phyloP scores from a whole-genome alignment of 2,329 filamentous ascomycete genomes.

The Fusarium brevicatenulatum region DNA sequence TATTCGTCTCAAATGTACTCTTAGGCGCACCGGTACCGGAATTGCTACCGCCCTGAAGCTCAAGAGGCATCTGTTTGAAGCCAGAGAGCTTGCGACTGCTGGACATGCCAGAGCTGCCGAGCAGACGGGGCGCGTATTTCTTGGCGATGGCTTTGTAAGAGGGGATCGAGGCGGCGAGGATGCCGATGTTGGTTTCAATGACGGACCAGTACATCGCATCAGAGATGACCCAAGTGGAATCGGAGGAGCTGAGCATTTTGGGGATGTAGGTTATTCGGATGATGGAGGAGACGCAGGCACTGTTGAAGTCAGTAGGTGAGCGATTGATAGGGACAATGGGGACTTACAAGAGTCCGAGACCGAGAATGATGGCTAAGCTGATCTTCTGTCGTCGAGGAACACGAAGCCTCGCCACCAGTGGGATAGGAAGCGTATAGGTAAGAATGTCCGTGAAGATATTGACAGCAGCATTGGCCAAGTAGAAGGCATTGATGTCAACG shows the following conservation, averaged over 20 bases:
- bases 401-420: slow-evolving; percentile 10
- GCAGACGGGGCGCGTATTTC: slow-evolving; percentile 26
- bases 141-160: slow-evolving; percentile 33
- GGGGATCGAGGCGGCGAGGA: slow-evolving; percentile 28
- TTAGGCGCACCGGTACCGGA: neutral
- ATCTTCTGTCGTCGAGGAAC: slow-evolving; percentile 29
- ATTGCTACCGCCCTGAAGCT: neutral
- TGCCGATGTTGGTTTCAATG: slow-evolving; percentile 31
- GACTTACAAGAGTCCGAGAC: slow-evolving; percentile 26
- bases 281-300: slow-evolving; percentile 26
- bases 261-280: slow-evolving; percentile 34
- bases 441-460: slow-evolving; percentile 27
- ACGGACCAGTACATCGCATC: slow-evolving; percentile 35
- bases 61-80: slow-evolving; percentile 33
- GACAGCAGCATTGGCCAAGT: slow-evolving; percentile 25
- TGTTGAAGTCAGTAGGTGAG: neutral
- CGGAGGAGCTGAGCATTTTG: slow-evolving; percentile 26
- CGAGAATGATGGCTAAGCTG: slow-evolving; percentile 15
- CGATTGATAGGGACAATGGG: accelerated
- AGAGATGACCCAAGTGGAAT: slow-evolving; percentile 26
- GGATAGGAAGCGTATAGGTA: slow-evolving; percentile 14
- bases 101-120: slow-evolving; percentile 24
- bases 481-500: slow-evolving; percentile 28
- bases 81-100: slow-evolving; percentile 25
- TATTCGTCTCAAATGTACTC: slow-evolving; percentile 12